Evolutionary conservation across 768 basidiomycete genomes (phyloP), one percentile per base, ranked within the genome.

Genomic region (Lanmaoa pseudosensibilis): DNA sequence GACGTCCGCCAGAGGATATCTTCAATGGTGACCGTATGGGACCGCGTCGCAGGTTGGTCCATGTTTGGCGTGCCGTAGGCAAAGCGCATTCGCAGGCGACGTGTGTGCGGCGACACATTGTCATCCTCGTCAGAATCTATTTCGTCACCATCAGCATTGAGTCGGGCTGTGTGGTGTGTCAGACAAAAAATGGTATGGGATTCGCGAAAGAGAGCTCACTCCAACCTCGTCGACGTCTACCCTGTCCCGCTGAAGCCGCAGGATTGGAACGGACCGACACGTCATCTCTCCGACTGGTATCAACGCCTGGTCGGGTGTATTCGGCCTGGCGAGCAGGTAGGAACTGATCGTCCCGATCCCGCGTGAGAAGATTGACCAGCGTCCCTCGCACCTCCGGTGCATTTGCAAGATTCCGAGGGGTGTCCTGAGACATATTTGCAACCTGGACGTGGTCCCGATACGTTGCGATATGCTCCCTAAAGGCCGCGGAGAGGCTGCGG

Each of bases 51-150:
- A 18, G 73, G 72, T 33, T 74, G 77, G 13, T 65, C 59, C 21
- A 44, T 49, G 30, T 33, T 55, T 2, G 60, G 46, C 15, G 48
- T 46, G 30, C 65, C 62, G 30, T 73, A 60, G 30, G 69, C 54
- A 39, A 67, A 59, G 9, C 69, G 70, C 70, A 80, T 64, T 11
- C 81, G 78, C 64, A 77, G 74, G 52, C 78, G 80, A 36, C 82
- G 78, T 30, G 75, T 69, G 32, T 82, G 79, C 56, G 86, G 84
- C 18, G 85, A 73, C 50, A 56, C 62, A 32, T 57, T 56, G 37
- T 82, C 80, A 57, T 87, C 85, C 62, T 84, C 84, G 19, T 83
- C 83, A 0, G 79, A 78, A 3, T 83, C 75, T 54, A 87, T 79
- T 65, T 86, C 84, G 57, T 87, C 81, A 1, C 87, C 86, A 63